phyloP scores from a whole-genome alignment of 441 rosid species.

The Bruguiera hainesii region DNA sequence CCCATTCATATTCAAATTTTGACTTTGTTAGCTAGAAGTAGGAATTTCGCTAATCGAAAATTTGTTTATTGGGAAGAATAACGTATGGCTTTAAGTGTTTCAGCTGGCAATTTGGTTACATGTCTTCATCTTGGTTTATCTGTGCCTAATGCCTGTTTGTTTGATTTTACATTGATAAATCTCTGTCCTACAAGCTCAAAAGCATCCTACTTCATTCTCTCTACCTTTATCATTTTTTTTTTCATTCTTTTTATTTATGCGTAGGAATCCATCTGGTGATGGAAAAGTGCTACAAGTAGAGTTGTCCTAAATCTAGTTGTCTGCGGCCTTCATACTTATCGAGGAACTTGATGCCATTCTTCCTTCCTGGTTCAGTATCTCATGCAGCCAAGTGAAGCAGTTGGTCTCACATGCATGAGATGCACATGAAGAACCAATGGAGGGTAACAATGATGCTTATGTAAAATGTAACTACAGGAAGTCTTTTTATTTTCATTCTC shows the following conservation, averaged over 20 bases:
- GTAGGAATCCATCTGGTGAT: slow-evolving; percentile 1
- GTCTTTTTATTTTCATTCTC: slow-evolving; percentile 11
- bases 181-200: neutral
- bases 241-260: slow-evolving; percentile 11
- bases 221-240: neutral
- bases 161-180: neutral
- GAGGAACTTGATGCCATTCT: slow-evolving; percentile 39
- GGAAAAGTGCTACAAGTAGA: slow-evolving; percentile 9
- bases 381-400: slow-evolving; percentile 23
- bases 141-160: neutral
- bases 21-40: neutral
- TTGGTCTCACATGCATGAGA: slow-evolving; percentile 33
- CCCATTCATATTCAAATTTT: slow-evolving; percentile 1
- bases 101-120: neutral
- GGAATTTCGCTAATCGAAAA: slow-evolving; percentile 2
- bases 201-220: slow-evolving; percentile 3
- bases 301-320: slow-evolving; percentile 2
- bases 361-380: slow-evolving; percentile 29
- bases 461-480: slow-evolving; percentile 10
- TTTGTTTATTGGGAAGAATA: neutral
- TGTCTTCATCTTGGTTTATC: neutral
- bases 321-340: slow-evolving; percentile 26
- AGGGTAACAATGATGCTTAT: too few relatives aligned
- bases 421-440: slow-evolving; percentile 9
- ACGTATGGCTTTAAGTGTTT: slow-evolving; percentile 2